Base-by-base conservation (phyloP, 176 grass and related monocot species). In the Bonia amplexicaulis region DNA sequence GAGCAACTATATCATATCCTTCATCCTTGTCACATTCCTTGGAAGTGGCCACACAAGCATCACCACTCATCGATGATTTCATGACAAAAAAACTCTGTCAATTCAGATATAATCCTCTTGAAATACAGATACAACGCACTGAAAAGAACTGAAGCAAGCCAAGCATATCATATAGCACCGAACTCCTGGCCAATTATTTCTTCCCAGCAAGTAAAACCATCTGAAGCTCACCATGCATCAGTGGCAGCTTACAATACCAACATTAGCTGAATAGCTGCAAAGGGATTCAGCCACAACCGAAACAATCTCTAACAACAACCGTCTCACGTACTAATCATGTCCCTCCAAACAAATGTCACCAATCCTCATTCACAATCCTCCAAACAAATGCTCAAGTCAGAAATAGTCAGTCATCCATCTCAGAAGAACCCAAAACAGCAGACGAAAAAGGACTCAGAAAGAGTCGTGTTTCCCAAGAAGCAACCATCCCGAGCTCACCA, bases 401-500 rank as follows among this genome's bases (percentile, higher is more conserved):
- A 73, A 73, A 35, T 35, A 35, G 35, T 3, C 35, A 35, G 35
- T 35, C 35, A 35, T 35, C 35, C 35, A 35, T 35, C 35, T 35
- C 35, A 35, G 35, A 35, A 19, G 12, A 47, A 76, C 55, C 10
- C 29, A 1, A 20, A 35, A 42, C 8, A 42, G 6, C 7, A 42
- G 41, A 42, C 41, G 41, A 42, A 42, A 42, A 9, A 42, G 41
- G 41, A 9, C 7, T 42, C 41, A 42, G 35, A 35, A 5, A 42
- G 47, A 14, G 47, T 49, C 12, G 15, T 5, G 47, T 49, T 49
- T 49, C 13, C 54, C 40, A 57, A 78, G 48, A 39, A 54, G 42
- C 45, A 29, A 15, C 16, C 60, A 66, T 16, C 44, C 39, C 39
- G 15, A 13, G 74, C 47, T 90, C 79, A 90, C 88, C 88, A 90